These are phyloP conservation scores for Protostelium mycophagum DNA, from an alignment of 78 protist genomes.

Conservation along the genomic window DNA sequence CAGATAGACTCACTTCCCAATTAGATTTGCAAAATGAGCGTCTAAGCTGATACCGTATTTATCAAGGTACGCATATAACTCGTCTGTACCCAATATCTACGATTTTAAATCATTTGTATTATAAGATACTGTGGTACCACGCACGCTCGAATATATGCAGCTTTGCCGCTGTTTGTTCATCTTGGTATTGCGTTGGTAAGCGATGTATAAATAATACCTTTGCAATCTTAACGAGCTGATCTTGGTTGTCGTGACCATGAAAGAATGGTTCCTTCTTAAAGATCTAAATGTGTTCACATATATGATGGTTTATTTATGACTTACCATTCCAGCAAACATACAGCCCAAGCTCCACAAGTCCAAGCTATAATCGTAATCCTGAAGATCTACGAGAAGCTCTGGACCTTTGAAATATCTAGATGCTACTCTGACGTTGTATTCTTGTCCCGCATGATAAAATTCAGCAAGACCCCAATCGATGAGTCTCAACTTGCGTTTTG, in stretches of 20 bases:
- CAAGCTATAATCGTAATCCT: constrained; percentile 94
- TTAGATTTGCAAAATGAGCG: neutral
- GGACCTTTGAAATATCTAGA: constrained; percentile 97
- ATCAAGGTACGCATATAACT: constrained; percentile 81
- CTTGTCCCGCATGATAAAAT: constrained; percentile 88
- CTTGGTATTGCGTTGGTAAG: too few relatives aligned
- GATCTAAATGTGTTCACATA: constrained; percentile 37
- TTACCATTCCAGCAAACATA: constrained; percentile 95
- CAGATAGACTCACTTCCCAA: neutral
- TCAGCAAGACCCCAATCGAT: constrained; percentile 99
- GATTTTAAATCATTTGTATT: too few relatives aligned
- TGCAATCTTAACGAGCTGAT: constrained; percentile 98
- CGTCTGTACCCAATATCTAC: constrained; percentile 91
- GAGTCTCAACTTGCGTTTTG: constrained; percentile 74
- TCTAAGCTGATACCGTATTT: constrained; percentile 86
- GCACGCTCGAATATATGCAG: too few relatives aligned
- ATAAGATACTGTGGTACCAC: too few relatives aligned
- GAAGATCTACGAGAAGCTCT: constrained; percentile 92
- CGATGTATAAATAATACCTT: constrained; percentile 74
- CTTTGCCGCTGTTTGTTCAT: too few relatives aligned
- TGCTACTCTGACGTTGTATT: constrained; percentile 99
- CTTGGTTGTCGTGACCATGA: constrained; percentile 96
- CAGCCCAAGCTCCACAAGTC: constrained; percentile 99
- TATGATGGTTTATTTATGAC: neutral
- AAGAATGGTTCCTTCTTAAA: constrained; percentile 97